Evolutionary conservation across 768 basidiomycete species (phyloP), one percentile per base, ranked within the genome.

Genomic region (Trametes cinnabarina): DNA sequence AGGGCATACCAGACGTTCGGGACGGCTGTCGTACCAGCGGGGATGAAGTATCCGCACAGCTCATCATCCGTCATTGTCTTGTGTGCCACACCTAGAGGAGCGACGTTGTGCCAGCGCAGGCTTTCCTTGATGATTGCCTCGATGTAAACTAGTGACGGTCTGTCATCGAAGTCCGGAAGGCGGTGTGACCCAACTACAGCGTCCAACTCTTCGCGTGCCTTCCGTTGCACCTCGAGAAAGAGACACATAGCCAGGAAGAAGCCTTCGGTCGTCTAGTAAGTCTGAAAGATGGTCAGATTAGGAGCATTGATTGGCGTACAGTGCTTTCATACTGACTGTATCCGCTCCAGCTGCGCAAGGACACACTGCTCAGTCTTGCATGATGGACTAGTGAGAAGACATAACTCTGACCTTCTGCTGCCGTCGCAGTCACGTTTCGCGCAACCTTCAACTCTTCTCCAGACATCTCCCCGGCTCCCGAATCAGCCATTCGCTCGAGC

Each of bases 221-320:
- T 40, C 34, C 40, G 34, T 43, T 69, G 69, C 14, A 66, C 60
- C 1, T 64, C 65, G 5, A 66, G 69, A 35, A 65, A 63, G 12
- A 65, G 57, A 5, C 60, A 60, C 65, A 71, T 67, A 10, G 66
- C 71, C 15, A 70, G 56, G 35, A 72, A 61, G 54, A 72, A 67
- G 2, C 66, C 67, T 37, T 63, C 51, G 3, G 68, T 43, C 2
- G 65, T 56, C 17, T 68, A 68, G 17, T 60, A 61, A 1, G 60
- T 62, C 66, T 69, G 52, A 19, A 41, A n/a, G 11, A 3, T 15
- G n/a, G 26, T 48, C 22, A 25, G 39, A 25, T 23, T 15, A 0
- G 26, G 10, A 23, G 17, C 3, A 14, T 8, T 17, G 10, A 32
- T 26, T 15, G 26, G 26, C 23, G 35, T 14, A 3, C 22, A 25